Base-by-base conservation (phyloP, 257 asterid species). In the Catharanthus roseus region DNA sequence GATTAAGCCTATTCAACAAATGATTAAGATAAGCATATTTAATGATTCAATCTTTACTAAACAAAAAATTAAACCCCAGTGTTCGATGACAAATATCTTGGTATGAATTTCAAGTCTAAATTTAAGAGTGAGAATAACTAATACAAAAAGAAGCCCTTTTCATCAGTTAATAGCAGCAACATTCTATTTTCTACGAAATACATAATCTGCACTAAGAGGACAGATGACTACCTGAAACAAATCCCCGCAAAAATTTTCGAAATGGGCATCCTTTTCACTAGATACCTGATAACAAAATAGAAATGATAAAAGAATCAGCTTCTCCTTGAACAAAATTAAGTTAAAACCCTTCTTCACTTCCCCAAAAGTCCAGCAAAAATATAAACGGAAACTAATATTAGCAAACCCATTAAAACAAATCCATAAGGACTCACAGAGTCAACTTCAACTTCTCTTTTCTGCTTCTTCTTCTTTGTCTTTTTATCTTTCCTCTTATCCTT, bases 231-330 rank as follows among this genome's bases (percentile, higher is more conserved):
- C 95, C 90, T 61, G 75, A 75, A 86, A 77, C 76, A 90, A 75
- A 51, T 90, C 90, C 65, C 90, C 81, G 80, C 89, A 85, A 73
- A 90, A 88, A 68, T 77, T 86, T 61, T 82, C 77, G 65, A 88
- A 87, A 9, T 79, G 82, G 44, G 81, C 55, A 81, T 83, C 87
- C 58, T 85, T 72, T 57, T 80, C 91, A 68, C 68, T 69, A 5
- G 86, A 28, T 12, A 36, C 93, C 95, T 85, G 88, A 33, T 5
- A 26, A 38, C 11, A 18, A 78, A 45, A 61, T 26, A 55, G 26
- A 33, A 61, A 54, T 9, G 7, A 23, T 4, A 44, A 41, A 47
- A 50, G 36, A 72, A 33, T n/a, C 16, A 6, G 13, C 64, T 57
- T 21, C 19, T 39, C 10, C 1, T 58, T 10, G 31, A 11, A 42